Conservation (phyloP, 2,329 filamentous ascomycete genomes). For the Phialophora macrospora region DNA sequence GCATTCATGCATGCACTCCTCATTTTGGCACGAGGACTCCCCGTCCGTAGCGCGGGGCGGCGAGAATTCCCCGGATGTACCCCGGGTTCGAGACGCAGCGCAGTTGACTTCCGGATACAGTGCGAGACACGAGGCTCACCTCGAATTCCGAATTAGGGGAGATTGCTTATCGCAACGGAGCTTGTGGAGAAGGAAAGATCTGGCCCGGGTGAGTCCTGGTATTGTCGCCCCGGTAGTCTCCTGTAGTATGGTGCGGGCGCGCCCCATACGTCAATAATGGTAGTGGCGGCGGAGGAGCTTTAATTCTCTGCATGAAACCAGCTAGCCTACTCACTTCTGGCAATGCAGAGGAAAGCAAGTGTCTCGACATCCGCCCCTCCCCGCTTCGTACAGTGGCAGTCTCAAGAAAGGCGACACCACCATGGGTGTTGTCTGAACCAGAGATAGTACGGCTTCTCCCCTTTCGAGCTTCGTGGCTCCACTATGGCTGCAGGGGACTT, state of each 20-base stretch:
- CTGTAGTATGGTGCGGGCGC: background rate
- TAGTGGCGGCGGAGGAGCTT: background rate
- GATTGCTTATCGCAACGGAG: background rate
- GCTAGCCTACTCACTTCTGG: too few relatives aligned
- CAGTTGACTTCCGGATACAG: background rate
- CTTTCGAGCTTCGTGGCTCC: background rate
- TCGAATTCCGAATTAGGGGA: background rate
- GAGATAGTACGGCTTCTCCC: background rate
- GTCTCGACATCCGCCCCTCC: background rate
- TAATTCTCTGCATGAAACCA: too few relatives aligned
- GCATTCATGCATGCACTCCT: conserved; percentile 1
- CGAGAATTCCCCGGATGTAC: conserved; percentile 21
- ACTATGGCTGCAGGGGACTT: background rate
- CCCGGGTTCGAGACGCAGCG: background rate
- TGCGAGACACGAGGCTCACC: background rate
- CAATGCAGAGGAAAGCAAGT: background rate
- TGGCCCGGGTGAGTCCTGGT: background rate
- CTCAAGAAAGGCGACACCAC: background rate
- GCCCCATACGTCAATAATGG: background rate
- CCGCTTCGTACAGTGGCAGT: background rate
- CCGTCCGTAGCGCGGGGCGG: background rate
- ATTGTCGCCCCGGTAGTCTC: background rate
- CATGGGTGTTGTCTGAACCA: background rate
- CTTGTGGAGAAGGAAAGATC: background rate
- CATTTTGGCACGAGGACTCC: background rate